phyloP scores from a whole-genome alignment of 352 stramenopile species.

The Globisporangium splendens region DNA sequence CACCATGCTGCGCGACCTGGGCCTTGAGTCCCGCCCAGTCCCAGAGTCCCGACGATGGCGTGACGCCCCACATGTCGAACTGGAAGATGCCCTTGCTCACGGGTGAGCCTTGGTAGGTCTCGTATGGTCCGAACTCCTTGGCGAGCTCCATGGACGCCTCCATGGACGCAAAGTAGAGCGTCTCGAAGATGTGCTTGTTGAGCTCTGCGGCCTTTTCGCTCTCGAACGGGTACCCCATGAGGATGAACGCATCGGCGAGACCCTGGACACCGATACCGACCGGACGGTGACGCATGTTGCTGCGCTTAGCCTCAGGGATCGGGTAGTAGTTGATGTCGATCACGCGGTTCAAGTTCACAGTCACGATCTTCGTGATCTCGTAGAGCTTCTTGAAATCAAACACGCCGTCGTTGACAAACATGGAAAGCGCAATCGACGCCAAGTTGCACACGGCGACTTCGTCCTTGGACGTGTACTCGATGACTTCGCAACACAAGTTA shows the following conservation, averaged over 20 bases:
- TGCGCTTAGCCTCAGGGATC: conserved; percentile 81
- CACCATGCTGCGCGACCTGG: conserved; percentile 92
- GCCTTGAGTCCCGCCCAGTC: conserved; percentile 94
- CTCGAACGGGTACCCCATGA: conserved; percentile 97
- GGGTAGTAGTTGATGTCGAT: conserved; percentile 99
- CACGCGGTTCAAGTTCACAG: conserved; percentile 97
- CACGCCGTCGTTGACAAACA: conserved; percentile 86
- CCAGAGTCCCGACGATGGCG: conserved; percentile 88
- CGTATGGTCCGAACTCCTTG: conserved; percentile 92
- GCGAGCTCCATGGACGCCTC: conserved; percentile 96
- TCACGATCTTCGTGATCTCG: conserved; percentile 95
- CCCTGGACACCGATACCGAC: conserved; percentile 99
- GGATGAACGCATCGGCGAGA: conserved; percentile 97
- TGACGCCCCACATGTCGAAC: conserved; percentile 99
- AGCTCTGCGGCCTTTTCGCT: conserved; percentile 87
- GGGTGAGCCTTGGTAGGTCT: conserved; percentile 95
- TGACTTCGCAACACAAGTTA: conserved; percentile 99
- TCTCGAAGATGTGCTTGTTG: conserved; percentile 99
- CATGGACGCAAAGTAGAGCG: conserved; percentile 98
- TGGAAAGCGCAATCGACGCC: conserved; percentile 95
- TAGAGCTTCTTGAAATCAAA: conserved; percentile 98
- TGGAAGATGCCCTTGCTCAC: conserved; percentile 97
- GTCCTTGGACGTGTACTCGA: conserved; percentile 97
- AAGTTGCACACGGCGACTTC: conserved; percentile 99
- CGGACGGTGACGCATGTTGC: conserved; percentile 97